phyloP scores from a whole-genome alignment of 176 grass and related monocot species.

The Oryza officinalis region DNA sequence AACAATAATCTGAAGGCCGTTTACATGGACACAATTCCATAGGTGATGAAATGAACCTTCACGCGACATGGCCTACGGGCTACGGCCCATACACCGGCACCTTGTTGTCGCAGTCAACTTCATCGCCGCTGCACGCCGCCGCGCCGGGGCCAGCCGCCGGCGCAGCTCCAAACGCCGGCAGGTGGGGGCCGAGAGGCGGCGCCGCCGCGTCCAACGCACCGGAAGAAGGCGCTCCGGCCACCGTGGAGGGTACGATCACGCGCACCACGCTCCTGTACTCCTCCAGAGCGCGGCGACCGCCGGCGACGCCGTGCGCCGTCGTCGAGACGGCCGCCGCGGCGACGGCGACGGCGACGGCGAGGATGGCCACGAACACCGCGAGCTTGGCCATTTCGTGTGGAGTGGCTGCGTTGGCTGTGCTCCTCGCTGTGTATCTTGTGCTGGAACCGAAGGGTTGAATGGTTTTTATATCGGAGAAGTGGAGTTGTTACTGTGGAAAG shows the following conservation, averaged over 20 bases:
- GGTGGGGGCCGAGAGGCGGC: slow-evolving; percentile 25
- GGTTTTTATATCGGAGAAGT: not conserved
- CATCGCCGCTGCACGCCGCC: not conserved
- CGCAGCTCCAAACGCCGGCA: not conserved
- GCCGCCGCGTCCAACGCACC: too few relatives aligned
- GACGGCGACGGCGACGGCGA: not conserved
- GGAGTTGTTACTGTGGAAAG: not conserved
- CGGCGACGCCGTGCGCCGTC: not conserved
- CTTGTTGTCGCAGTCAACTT: not conserved
- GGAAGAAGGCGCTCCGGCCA: not conserved
- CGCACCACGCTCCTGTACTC: not conserved
- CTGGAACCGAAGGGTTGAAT: not conserved
- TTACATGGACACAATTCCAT: not conserved
- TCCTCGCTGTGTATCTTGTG: not conserved
- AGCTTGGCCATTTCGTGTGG: not conserved
- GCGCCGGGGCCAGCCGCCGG: not conserved
- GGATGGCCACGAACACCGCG: too few relatives aligned
- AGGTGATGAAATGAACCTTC: too few relatives aligned
- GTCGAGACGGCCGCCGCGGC: not conserved
- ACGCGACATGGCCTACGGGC: too few relatives aligned
- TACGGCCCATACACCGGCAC: not conserved
- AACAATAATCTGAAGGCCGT: not conserved
- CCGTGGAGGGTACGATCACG: not conserved
- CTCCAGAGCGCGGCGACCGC: not conserved
- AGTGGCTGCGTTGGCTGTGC: not conserved